phyloP scores from a whole-genome alignment of 1,139 yeast species.

The Sugiyamaella paludigena region DNA sequence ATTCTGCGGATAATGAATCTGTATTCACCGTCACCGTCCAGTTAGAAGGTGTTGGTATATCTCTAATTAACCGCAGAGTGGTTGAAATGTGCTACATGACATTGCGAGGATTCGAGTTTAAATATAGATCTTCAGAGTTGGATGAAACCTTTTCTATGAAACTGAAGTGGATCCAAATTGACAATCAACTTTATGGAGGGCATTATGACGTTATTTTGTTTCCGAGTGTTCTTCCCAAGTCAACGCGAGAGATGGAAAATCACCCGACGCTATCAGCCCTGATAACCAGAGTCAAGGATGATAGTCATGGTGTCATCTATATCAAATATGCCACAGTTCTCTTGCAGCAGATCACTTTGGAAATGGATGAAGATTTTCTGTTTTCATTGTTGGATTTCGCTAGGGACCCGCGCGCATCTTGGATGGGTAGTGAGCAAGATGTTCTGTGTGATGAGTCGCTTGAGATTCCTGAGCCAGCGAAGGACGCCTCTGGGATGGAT shows the following conservation, averaged over 20 bases:
- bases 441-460: conserved; percentile 60
- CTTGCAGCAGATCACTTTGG: conserved; percentile 87
- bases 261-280: conserved; percentile 93
- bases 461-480: conserved; percentile 68
- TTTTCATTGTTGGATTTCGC: conserved; percentile 77
- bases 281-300: conserved; percentile 79
- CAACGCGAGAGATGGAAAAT: conserved; percentile 75
- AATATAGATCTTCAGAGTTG: conserved; percentile 79
- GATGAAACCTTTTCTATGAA: conserved; percentile 79
- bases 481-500: conserved; percentile 61
- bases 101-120: conserved; percentile 72
- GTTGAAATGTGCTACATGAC: conserved; percentile 84
- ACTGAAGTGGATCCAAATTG: conserved; percentile 91
- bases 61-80: conserved; percentile 66
- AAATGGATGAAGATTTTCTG: conserved; percentile 90
- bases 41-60: conserved; percentile 87
- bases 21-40: conserved; percentile 53
- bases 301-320: conserved; percentile 83
- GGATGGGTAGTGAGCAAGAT: conserved; percentile 29
- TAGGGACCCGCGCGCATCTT: conserved; percentile 51
- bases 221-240: conserved; percentile 87
- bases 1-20: conserved; percentile 59
- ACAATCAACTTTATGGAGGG: conserved; percentile 87
- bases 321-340: conserved; percentile 88
- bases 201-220: conserved; percentile 85